A percentile compares a stretch with the other conserved stretches of the same genome.
phyloP scores from a whole-genome alignment of 805 yeast genomes.

The Ogataea philodendri region DNA sequence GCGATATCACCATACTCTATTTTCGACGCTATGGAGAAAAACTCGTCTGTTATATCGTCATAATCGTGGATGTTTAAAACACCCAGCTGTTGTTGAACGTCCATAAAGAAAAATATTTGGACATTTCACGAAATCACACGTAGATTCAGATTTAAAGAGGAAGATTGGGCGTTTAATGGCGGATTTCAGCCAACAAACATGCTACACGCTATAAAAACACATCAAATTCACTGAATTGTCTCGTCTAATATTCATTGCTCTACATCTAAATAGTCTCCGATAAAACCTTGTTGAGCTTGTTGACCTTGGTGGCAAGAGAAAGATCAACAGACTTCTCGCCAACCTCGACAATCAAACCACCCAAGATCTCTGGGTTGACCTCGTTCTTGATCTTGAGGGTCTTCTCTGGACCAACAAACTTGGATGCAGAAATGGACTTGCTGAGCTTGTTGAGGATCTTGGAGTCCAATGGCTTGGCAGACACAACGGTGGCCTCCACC shows the following conservation, averaged over 20 bases:
- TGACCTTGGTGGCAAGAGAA: slow-evolving; percentile 78
- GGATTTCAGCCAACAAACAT: no score
- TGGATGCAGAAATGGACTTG: slow-evolving; percentile 71
- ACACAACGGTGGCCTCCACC: slow-evolving; percentile 89
- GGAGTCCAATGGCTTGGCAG: slow-evolving; percentile 80
- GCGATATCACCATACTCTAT: slow-evolving; percentile 52
- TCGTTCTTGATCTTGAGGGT: slow-evolving; percentile 79
- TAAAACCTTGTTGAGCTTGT: slow-evolving; percentile 85
- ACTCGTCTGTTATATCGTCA: slow-evolving; percentile 56
- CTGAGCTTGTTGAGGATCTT: slow-evolving; percentile 76
- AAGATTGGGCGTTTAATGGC: no score
- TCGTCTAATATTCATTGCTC: slow-evolving; percentile 9
- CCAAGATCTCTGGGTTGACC: slow-evolving; percentile 87
- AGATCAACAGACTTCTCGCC: slow-evolving; percentile 97
- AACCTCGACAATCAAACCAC: slow-evolving; percentile 94
- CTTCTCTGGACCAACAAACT: slow-evolving; percentile 81
- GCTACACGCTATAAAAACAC: no score
- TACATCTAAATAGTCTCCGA: slow-evolving; percentile 70
- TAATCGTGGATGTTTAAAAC: slow-evolving; percentile 16
- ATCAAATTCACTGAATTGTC: not conserved
- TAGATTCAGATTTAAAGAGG: no score
- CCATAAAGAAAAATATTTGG: slow-evolving; percentile 12
- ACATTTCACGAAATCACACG: no score
- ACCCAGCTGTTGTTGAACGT: slow-evolving; percentile 9
- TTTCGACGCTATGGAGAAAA: slow-evolving; percentile 38